Conservation (phyloP, 106 monocot genomes). For the Platanthera guangdongensis region DNA sequence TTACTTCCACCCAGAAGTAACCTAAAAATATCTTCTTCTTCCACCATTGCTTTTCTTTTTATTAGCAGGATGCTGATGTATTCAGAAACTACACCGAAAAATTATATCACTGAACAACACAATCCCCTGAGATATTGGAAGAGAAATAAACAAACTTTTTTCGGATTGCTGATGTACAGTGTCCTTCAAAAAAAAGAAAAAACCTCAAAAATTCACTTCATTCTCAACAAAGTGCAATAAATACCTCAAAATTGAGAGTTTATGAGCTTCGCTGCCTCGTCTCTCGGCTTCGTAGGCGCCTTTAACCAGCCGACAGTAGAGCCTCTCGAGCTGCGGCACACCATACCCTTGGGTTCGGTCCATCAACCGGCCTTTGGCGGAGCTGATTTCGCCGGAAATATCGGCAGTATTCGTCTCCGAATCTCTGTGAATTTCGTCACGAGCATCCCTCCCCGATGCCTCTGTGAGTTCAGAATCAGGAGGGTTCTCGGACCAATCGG, state of each 20-base stretch:
- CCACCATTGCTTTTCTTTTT: too few relatives aligned
- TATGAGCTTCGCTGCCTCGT: constrained; percentile 39
- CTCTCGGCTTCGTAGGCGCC: constrained; percentile 31
- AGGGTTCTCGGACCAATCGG: constrained; percentile 14
- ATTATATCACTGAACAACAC: neutral
- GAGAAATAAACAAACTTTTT: neutral
- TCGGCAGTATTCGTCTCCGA: constrained; percentile 22
- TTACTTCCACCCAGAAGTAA: too few relatives aligned
- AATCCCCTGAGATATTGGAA: neutral
- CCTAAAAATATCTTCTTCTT: too few relatives aligned
- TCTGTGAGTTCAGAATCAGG: constrained; percentile 21
- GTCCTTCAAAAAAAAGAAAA: neutral
- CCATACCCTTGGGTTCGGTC: constrained; percentile 42
- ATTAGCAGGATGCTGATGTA: too few relatives aligned
- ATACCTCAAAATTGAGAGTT: constrained; percentile 50
- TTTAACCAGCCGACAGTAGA: constrained; percentile 63
- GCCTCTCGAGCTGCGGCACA: constrained; percentile 76
- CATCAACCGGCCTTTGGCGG: constrained; percentile 42
- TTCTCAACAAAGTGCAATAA: constrained; percentile 64
- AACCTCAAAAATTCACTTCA: constrained; percentile 54
- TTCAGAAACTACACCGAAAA: too few relatives aligned
- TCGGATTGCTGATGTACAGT: constrained; percentile 1
- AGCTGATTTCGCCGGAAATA: constrained; percentile 24
- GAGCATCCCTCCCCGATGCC: constrained; percentile 5
- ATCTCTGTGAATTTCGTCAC: constrained; percentile 9